These are phyloP conservation scores for Paramecium tetraurelia DNA, from an alignment of 73 alveolate species.

Conservation along the genomic window DNA sequence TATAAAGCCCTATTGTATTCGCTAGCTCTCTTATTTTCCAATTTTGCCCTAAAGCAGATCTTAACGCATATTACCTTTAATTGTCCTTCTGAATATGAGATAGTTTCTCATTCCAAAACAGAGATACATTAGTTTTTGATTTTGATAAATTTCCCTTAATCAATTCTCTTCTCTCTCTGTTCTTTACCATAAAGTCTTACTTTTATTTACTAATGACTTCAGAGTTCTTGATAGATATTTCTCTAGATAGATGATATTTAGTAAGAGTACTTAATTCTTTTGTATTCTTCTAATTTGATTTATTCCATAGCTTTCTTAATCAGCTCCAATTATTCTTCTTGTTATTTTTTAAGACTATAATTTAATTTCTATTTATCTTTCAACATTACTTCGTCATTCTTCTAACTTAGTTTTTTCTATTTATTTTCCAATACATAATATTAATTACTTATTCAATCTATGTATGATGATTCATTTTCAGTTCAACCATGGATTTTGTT, in stretches of 20 bases:
- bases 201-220: not conserved
- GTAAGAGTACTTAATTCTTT: not conserved
- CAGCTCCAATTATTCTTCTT: not conserved
- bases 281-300: not conserved
- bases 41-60: not conserved
- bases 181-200: not conserved
- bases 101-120: slow-evolving; percentile 19
- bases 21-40: not conserved
- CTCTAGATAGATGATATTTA: not conserved
- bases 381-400: not conserved
- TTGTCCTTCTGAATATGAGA: not conserved
- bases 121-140: not conserved
- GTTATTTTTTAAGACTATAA: not conserved
- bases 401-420: not conserved
- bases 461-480: not conserved
- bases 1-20: not conserved
- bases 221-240: not conserved
- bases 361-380: not conserved
- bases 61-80: not conserved
- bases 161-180: not conserved
- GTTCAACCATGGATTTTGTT: slow-evolving; percentile 11
- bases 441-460: slow-evolving; percentile 3
- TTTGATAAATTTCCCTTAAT: not conserved
- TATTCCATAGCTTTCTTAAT: not conserved
- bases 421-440: not conserved